Percentiles rank a stretch among this genome's conserved stretches.
Evolutionary conservation across 495 filamentous ascomycete genomes (phyloP).

Genomic region (Lasiosphaeris hirsuta): DNA sequence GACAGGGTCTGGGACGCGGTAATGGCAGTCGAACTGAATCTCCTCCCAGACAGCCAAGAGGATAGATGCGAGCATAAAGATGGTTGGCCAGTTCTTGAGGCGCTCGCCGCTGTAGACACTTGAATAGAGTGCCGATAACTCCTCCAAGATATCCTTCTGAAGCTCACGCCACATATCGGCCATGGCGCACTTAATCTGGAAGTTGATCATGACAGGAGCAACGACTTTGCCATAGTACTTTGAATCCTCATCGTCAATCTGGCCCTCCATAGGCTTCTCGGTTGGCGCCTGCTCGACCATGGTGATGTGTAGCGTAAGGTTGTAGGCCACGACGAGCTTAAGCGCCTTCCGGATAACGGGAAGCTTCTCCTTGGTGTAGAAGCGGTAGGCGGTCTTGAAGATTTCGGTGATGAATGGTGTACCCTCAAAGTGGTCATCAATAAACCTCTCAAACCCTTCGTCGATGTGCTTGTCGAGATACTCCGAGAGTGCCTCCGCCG

Average conservation of each 20-base stretch:
- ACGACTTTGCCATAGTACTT: slow-evolving; percentile 83
- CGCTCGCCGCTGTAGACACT: slow-evolving; percentile 92
- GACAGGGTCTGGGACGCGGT: slow-evolving; percentile 76
- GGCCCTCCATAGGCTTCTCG: slow-evolving; percentile 71
- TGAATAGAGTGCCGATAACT: slow-evolving; percentile 83
- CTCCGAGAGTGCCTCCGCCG: slow-evolving; percentile 69
- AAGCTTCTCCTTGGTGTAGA: slow-evolving; percentile 75
- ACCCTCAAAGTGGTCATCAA: slow-evolving; percentile 91
- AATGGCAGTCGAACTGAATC: slow-evolving; percentile 96
- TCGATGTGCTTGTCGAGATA: slow-evolving; percentile 93
- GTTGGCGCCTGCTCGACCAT: slow-evolving; percentile 84
- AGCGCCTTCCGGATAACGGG: slow-evolving; percentile 87
- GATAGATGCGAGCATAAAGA: slow-evolving; percentile 90
- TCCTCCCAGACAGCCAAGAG: slow-evolving; percentile 91
- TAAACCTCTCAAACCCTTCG: slow-evolving; percentile 81
- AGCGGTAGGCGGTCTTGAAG: slow-evolving; percentile 88
- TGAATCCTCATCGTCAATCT: slow-evolving; percentile 72
- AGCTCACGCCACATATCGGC: slow-evolving; percentile 95
- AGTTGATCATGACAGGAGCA: slow-evolving; percentile 96
- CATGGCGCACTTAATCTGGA: slow-evolving; percentile 93
- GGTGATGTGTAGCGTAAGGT: slow-evolving; percentile 85
- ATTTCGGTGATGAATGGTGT: slow-evolving; percentile 90
- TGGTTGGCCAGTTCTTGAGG: slow-evolving; percentile 95
- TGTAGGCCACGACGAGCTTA: slow-evolving; percentile 89
- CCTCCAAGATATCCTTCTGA: slow-evolving; percentile 89